These are phyloP conservation scores for Cytidiella melzeri DNA, from an alignment of 768 basidiomycete species.

Conservation along the genomic window DNA sequence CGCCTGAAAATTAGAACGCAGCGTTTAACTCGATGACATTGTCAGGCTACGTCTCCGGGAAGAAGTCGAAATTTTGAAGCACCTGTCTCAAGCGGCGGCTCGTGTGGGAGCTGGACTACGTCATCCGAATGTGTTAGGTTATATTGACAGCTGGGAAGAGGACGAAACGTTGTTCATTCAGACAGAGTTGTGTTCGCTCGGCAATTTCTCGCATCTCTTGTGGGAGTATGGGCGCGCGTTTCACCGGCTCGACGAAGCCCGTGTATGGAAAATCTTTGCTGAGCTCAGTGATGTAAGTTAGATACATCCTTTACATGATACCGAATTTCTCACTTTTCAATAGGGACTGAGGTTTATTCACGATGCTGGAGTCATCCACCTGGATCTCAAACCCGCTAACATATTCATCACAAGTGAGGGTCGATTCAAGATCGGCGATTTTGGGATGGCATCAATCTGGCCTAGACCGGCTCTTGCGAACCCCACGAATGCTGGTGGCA, in stretches of 20 bases:
- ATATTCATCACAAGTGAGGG: slow-evolving; percentile 86
- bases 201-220: slow-evolving; percentile 87
- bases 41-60: slow-evolving; percentile 78
- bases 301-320: slow-evolving; percentile 22
- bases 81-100: slow-evolving; percentile 44
- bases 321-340: slow-evolving; percentile 10
- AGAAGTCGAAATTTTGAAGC: slow-evolving; percentile 88
- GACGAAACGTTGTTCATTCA: slow-evolving; percentile 83
- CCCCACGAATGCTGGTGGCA: slow-evolving; percentile 21
- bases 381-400: slow-evolving; percentile 97
- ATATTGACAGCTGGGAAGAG: slow-evolving; percentile 96
- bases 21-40: slow-evolving; percentile 6
- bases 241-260: slow-evolving; percentile 82
- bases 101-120: slow-evolving; percentile 15
- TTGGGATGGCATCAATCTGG: slow-evolving; percentile 97
- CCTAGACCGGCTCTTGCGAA: slow-evolving; percentile 47
- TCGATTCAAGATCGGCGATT: slow-evolving; percentile 94
- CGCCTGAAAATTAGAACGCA: not conserved
- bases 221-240: slow-evolving; percentile 85
- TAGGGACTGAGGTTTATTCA: slow-evolving; percentile 90
- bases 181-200: slow-evolving; percentile 91
- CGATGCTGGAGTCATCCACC: slow-evolving; percentile 80
- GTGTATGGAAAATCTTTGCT: slow-evolving; percentile 93
- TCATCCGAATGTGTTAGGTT: slow-evolving; percentile 81
- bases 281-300: slow-evolving; percentile 75